Evolutionary conservation across 768 basidiomycete genomes (phyloP), one percentile per base, ranked within the genome.

Genomic region (Austroboletus festivus): DNA sequence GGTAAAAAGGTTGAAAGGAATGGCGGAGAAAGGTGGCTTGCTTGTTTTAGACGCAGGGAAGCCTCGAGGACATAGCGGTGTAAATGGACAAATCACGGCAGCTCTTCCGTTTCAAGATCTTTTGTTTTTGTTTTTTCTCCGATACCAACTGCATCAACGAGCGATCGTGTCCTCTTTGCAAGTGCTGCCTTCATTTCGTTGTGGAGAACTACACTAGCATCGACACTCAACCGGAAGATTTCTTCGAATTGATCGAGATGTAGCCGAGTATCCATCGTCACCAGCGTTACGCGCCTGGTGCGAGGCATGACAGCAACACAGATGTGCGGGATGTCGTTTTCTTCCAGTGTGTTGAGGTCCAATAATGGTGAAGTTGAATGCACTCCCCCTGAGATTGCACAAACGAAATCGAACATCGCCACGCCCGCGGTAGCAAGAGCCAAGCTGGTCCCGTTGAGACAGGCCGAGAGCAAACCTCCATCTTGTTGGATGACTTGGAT

Each of bases 1-100:
- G 95, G 96, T 5, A 91, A 85, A 68, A 99, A 99, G 67, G 96
- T 98, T 0, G 89, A 90, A 65, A 74, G 95, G 63, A 97, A 96
- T 63, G 74, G 77, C 18, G 93, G 93, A 21, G 78, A 88, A 39
- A 98, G 97, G 68, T 94, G 86, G 85, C 76, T 95, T 26, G 91
- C 89, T 5, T 95, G 93, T 65, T 98, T 93, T 69, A 77, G 80
- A 61, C 77, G 93, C 57, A 77, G 85, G 38, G 48, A 63, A 28
- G 52, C 16, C 2, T 52, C 50, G 21, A 61, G 61, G 40, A 41
- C 16, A 12, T 50, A 47, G 38, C 16, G 46, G 28, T 9, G 19
- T 51, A 54, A 42, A 42, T 15, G 53, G 34, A 55, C 33, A 44
- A 46, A 49, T 58, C 61, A 61, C 50, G 58, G 53, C 68, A 68